phyloP scores from a whole-genome alignment of 371 early-diverging fungal genomes.

The Lichtheimia hyalospora region DNA sequence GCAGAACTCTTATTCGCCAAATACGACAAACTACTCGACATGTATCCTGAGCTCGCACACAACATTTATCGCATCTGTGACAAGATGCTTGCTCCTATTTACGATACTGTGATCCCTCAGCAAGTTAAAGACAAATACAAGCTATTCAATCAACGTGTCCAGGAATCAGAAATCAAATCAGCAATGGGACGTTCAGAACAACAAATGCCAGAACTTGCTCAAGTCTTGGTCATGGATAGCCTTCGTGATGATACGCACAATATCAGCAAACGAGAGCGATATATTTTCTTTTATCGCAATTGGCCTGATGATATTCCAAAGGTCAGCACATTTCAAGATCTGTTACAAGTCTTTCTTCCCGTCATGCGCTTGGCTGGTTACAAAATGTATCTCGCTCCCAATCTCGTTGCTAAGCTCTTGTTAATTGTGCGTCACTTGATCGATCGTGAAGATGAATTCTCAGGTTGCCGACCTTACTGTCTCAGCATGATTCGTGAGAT shows the following conservation, averaged over 20 bases:
- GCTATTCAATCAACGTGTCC: slow-evolving; percentile 23
- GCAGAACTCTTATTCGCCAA: slow-evolving; percentile 55
- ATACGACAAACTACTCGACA: slow-evolving; percentile 57
- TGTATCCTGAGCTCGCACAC: slow-evolving; percentile 63
- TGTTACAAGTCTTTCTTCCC: slow-evolving; percentile 47
- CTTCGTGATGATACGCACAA: slow-evolving; percentile 26
- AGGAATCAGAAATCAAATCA: slow-evolving; percentile 30
- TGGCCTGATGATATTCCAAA: slow-evolving; percentile 53
- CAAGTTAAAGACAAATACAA: slow-evolving; percentile 16
- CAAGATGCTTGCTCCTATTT: slow-evolving; percentile 55
- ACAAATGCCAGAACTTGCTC: slow-evolving; percentile 20
- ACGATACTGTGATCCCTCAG: slow-evolving; percentile 42
- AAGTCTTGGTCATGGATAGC: slow-evolving; percentile 26
- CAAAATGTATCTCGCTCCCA: slow-evolving; percentile 47
- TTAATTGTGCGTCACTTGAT: slow-evolving; percentile 40
- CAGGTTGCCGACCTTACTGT: slow-evolving; percentile 43
- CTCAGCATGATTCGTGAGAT: slow-evolving; percentile 63
- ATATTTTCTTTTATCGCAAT: slow-evolving; percentile 60
- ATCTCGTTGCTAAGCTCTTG: slow-evolving; percentile 40
- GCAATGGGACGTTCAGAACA: slow-evolving; percentile 5
- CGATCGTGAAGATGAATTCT: slow-evolving; percentile 25
- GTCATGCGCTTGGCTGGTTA: slow-evolving; percentile 52
- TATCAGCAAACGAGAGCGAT: slow-evolving; percentile 29
- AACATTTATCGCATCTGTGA: slow-evolving; percentile 63
- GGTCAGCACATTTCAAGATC: slow-evolving; percentile 34